phyloP scores from a whole-genome alignment of 768 basidiomycete genomes.

The Termitomyces sp. region DNA sequence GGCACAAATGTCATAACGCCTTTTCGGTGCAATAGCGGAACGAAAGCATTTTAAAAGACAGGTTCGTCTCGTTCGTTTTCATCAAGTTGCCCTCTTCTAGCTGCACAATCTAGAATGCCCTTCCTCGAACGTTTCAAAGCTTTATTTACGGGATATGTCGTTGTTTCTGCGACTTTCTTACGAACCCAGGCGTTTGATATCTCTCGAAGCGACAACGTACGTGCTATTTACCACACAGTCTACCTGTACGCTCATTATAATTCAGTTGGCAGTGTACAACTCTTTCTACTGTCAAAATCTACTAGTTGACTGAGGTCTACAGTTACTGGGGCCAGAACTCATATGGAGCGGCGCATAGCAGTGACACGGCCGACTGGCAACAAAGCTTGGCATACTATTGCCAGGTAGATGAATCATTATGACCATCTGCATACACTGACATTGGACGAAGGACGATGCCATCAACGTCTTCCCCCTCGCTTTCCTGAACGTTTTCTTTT shows the following conservation, averaged over 20 bases:
- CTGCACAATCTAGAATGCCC: conserved; percentile 5
- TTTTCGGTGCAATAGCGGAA: conserved; percentile 1
- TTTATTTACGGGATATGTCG: conserved; percentile 1
- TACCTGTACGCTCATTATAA: not conserved
- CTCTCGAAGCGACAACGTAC: conserved; percentile 30
- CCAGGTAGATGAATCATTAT: conserved; percentile 17
- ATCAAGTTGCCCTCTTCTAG: not conserved
- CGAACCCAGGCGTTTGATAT: conserved; percentile 22
- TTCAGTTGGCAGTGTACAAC: conserved; percentile 50
- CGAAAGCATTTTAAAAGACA: conserved; percentile 4
- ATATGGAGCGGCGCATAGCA: conserved; percentile 49
- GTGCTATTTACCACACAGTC: conserved; percentile 1
- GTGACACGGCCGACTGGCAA: conserved; percentile 50
- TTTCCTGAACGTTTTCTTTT: conserved; percentile 58
- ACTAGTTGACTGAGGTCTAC: not conserved
- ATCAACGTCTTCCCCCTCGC: conserved; percentile 59
- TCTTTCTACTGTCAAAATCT: not conserved
- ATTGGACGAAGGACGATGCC: conserved; percentile 38
- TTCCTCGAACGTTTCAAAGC: not conserved
- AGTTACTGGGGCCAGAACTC: conserved; percentile 78
- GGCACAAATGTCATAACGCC: not conserved
- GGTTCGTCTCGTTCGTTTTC: not conserved
- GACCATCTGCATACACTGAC: not conserved
- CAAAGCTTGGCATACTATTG: conserved; percentile 59
- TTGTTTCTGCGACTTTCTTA: conserved; percentile 1